Conservation (phyloP, 164 flowering plant genomes). For the Aristolochia californica region DNA sequence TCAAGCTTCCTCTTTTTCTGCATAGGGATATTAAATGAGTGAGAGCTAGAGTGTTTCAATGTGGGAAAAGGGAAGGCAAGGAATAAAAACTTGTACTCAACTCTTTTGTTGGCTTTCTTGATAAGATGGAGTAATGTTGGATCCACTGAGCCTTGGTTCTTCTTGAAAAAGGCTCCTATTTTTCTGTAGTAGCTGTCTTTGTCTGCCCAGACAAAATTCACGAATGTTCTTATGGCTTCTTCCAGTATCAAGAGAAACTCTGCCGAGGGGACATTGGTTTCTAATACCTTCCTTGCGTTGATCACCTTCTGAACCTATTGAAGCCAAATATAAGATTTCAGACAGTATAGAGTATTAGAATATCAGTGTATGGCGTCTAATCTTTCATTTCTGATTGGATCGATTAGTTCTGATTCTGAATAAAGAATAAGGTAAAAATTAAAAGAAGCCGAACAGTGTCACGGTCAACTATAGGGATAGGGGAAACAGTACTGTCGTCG, state of each 20-base stretch:
- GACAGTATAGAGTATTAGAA: neutral
- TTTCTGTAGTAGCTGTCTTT: constrained; percentile 44
- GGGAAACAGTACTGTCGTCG: no score
- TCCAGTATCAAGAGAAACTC: constrained; percentile 58
- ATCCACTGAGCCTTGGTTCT: constrained; percentile 48
- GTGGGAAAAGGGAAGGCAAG: neutral
- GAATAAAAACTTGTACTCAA: constrained; percentile 11
- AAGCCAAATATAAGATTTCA: no score
- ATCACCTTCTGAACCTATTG: constrained; percentile 36
- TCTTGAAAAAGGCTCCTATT: constrained; percentile 36
- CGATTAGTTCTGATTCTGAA: no score
- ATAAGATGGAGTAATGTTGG: constrained; percentile 46
- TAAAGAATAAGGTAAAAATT: no score
- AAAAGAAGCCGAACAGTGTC: no score
- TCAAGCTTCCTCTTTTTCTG: constrained; percentile 80
- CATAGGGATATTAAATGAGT: constrained; percentile 3
- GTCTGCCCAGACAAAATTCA: constrained; percentile 85
- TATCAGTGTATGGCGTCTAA: neutral
- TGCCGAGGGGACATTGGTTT: constrained; percentile 49
- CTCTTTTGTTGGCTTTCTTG: constrained; percentile 62
- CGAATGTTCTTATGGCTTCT: constrained; percentile 76
- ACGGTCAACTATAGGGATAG: no score
- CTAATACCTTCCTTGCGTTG: constrained; percentile 29
- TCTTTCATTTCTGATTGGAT: neutral
- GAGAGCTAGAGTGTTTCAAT: no score